phyloP scores from a whole-genome alignment of 2,329 filamentous ascomycete genomes.

The Calonectria fujianensis region DNA sequence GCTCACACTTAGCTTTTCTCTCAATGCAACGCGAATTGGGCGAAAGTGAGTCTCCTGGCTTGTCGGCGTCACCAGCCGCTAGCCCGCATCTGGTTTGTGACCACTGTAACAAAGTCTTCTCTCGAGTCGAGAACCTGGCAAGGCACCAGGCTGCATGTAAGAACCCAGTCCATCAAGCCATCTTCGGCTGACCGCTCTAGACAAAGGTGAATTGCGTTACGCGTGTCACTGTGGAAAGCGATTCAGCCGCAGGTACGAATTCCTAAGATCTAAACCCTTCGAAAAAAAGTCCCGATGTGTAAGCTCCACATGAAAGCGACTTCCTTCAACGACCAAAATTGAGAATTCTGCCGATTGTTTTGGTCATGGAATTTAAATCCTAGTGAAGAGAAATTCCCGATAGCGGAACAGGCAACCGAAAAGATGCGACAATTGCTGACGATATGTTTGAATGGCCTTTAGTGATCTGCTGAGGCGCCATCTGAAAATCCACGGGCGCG shows the following conservation, averaged over 20 bases:
- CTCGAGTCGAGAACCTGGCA: conserved; percentile 22
- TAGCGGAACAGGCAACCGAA: not conserved
- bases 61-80: conserved; percentile 10
- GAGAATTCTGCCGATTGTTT: not conserved
- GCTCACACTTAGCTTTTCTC: not conserved
- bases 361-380: not conserved
- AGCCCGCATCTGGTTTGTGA: conserved; percentile 12
- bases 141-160: conserved; percentile 22
- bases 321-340: not conserved
- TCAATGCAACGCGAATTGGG: not conserved
- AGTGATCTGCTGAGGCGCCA: conserved; percentile 12
- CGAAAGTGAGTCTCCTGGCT: not conserved
- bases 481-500: conserved; percentile 16
- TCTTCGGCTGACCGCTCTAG: not conserved
- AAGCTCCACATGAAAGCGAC: not conserved
- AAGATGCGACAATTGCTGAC: not conserved
- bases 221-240: conserved; percentile 20
- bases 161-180: not conserved
- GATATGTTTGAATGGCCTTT: not conserved
- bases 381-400: not conserved
- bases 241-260: conserved; percentile 18
- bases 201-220: conserved; percentile 23
- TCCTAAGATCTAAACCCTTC: too few relatives aligned
- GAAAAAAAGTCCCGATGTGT: not conserved
- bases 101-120: conserved; percentile 25